A percentile compares a stretch with the other conserved stretches of the same genome.
Evolutionary conservation across 202 grass and related monocot species (phyloP).

Genomic region (Panicum virgatum): DNA sequence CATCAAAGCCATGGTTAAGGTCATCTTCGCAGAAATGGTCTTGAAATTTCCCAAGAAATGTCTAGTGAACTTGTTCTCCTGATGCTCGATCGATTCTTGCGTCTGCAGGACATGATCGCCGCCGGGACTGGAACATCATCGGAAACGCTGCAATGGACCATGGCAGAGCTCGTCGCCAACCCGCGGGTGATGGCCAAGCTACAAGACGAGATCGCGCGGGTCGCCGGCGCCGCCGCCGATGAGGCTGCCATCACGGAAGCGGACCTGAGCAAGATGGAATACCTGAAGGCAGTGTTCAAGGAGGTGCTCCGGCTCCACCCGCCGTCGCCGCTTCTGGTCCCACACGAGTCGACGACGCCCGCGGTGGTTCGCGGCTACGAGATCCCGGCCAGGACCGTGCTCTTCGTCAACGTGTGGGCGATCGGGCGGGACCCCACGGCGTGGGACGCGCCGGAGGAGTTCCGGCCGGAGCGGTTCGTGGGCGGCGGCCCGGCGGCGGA

Average conservation of each 20-base stretch:
- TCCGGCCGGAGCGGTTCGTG: constrained; percentile 51
- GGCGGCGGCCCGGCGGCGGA: background rate
- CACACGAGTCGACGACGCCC: background rate
- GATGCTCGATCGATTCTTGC: no score
- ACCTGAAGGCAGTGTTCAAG: background rate
- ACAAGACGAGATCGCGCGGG: background rate
- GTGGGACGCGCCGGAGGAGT: constrained; percentile 19
- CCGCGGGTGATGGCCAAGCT: background rate
- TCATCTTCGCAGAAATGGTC: background rate
- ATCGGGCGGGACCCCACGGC: background rate
- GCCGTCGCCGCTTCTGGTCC: background rate
- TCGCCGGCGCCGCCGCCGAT: background rate
- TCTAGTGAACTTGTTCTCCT: background rate
- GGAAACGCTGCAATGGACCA: background rate
- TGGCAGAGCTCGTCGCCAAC: background rate
- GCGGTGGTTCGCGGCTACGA: background rate
- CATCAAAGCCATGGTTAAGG: background rate
- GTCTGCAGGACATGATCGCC: background rate
- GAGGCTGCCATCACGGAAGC: background rate
- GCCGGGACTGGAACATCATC: background rate
- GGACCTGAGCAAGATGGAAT: background rate
- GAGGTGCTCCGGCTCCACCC: background rate
- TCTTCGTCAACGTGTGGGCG: background rate
- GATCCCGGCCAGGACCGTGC: background rate
- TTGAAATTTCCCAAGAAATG: background rate